Evolutionary conservation across 1,284 basidiomycete genomes (phyloP), one percentile per base, ranked within the genome.

Genomic region (Rhodotorula sp.): DNA sequence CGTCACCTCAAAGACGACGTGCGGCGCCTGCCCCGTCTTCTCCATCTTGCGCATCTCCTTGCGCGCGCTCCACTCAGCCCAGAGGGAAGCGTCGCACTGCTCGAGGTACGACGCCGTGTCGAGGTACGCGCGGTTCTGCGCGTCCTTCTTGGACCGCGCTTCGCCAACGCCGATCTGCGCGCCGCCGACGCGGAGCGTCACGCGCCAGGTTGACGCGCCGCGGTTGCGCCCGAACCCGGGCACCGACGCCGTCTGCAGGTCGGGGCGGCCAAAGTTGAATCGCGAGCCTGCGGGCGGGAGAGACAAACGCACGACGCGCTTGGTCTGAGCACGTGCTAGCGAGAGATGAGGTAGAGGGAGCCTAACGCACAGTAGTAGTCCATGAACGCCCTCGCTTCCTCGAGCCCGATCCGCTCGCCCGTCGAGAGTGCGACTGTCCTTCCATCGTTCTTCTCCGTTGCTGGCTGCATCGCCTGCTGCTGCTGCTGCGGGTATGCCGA

Each of bases 51-150:
- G 81, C 66, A 78, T 78, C 64, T 51, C 59, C 62, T 73, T 71
- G 62, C 63, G 65, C 25, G n/a, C 76, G 79, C 53, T 34, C 80
- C 91, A 97, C 34, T 86, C 84, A 70, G 85, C 83, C 94, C 94
- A 98, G 32, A 97, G 85, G 3, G 85, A 85, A 0, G 86, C 85
- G 81, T 97, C 94, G 79, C 91, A 93, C 70, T 85, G 85, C 78
- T 94, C 91, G 73, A 98, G 86, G 81, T 96, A 95, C 61, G 88
- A 85, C 0, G 90, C 88, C 65, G 94, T 92, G 80, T 97, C 94
- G 70, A 97, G 86, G 80, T 91, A 96, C 80, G 90, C 92, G 71
- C 86, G 86, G 34, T 87, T 84, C 77, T 88, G 85, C 0, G 95
- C 90, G 13, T 81, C 81, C 82, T 96, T 97, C 84, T 97, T 97